Percentiles rank a stretch among this genome's conserved stretches.
phyloP scores from a whole-genome alignment of 2,329 filamentous ascomycete species.

The Helminthosporium solani region DNA sequence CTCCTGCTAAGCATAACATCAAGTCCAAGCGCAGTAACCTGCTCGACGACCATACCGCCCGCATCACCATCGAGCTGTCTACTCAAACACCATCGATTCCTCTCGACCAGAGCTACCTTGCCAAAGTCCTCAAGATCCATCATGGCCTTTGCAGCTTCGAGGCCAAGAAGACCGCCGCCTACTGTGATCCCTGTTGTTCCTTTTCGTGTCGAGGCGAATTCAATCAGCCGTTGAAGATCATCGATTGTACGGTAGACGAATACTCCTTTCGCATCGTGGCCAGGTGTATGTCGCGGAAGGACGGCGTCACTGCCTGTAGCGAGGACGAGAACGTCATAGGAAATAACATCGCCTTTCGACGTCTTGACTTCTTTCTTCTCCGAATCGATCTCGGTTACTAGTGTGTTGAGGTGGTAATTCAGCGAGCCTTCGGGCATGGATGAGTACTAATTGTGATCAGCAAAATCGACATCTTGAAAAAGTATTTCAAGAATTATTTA shows the following conservation, averaged over 20 bases:
- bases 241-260: constrained; percentile 89
- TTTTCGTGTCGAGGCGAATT: constrained; percentile 66
- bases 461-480: not conserved
- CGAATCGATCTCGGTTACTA: constrained; percentile 67
- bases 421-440: constrained; percentile 67
- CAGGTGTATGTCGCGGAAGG: constrained; percentile 70
- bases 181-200: constrained; percentile 74
- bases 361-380: constrained; percentile 67
- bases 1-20: constrained; percentile 77
- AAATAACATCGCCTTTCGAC: constrained; percentile 65
- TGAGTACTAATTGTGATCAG: constrained; percentile 56
- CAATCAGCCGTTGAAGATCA: constrained; percentile 75
- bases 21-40: constrained; percentile 74
- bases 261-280: constrained; percentile 76
- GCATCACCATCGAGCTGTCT: constrained; percentile 81
- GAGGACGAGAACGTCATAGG: constrained; percentile 79
- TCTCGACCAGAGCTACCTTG: constrained; percentile 76
- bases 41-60: constrained; percentile 76
- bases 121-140: constrained; percentile 76
- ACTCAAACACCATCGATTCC: constrained; percentile 79
- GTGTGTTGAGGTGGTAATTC: constrained; percentile 73
- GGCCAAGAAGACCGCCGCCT: constrained; percentile 78
- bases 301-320: constrained; percentile 86
- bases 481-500: constrained; percentile 33
- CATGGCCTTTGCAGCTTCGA: constrained; percentile 91